Conservation (phyloP, 2,329 filamentous ascomycete genomes). For the Monosporascus cannonballus region DNA sequence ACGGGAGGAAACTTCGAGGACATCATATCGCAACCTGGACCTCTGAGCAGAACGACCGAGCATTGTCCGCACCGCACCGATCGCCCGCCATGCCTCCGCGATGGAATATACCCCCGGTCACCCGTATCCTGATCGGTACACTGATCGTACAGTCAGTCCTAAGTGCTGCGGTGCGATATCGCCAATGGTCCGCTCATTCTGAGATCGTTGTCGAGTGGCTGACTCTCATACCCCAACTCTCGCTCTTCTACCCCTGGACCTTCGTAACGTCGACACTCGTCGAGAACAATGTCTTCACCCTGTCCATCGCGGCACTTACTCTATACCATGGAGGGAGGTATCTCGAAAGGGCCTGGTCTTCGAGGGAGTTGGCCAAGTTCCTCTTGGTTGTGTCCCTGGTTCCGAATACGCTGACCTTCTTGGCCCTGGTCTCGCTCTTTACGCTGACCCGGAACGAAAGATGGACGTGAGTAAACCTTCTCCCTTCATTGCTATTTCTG, state of each 20-base stretch:
- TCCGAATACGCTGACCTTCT: slow-evolving; percentile 72
- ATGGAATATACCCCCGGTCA: slow-evolving; percentile 89
- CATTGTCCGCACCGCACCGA: slow-evolving; percentile 1
- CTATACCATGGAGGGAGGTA: slow-evolving; percentile 92
- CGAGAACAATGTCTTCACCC: slow-evolving; percentile 87
- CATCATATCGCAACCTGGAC: background rate
- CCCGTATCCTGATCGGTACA: slow-evolving; percentile 70
- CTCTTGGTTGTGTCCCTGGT: slow-evolving; percentile 69
- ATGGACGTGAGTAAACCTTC: slow-evolving; percentile 55
- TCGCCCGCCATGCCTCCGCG: slow-evolving; percentile 62
- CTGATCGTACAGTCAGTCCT: slow-evolving; percentile 74
- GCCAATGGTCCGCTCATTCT: slow-evolving; percentile 57
- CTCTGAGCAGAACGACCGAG: too few relatives aligned
- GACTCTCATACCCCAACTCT: slow-evolving; percentile 75
- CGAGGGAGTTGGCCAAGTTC: slow-evolving; percentile 86
- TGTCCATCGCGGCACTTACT: slow-evolving; percentile 69
- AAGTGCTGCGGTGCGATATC: slow-evolving; percentile 71
- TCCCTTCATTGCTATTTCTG: too few relatives aligned
- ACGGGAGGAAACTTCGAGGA: background rate
- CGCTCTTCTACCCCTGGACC: slow-evolving; percentile 89
- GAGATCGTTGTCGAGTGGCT: slow-evolving; percentile 78
- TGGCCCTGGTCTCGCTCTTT: slow-evolving; percentile 68
- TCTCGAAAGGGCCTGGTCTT: slow-evolving; percentile 92
- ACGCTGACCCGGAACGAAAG: slow-evolving; percentile 59
- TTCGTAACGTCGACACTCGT: slow-evolving; percentile 80